Evolutionary conservation across 495 filamentous ascomycete genomes (phyloP).

Genomic region (Chaetomium tenue): DNA sequence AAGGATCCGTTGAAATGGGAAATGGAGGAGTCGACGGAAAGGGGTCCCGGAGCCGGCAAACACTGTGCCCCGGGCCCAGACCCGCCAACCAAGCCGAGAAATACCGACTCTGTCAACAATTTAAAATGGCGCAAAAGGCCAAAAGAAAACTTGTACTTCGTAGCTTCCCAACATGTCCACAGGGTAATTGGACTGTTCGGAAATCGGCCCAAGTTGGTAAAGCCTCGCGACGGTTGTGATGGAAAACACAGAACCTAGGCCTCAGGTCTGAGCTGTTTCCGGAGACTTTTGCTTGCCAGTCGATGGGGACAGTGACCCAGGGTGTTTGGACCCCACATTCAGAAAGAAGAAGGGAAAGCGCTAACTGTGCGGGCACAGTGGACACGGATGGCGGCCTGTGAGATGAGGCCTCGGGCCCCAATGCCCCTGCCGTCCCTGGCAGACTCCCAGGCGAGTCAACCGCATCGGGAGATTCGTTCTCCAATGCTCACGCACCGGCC

Average conservation of each 20-base stretch:
- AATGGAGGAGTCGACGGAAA: not conserved
- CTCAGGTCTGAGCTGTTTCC: not conserved
- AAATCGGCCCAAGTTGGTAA: too few species aligned
- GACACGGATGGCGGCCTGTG: not conserved
- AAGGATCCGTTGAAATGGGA: not conserved
- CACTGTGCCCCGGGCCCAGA: not conserved
- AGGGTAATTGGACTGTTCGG: not conserved
- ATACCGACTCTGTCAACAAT: not conserved
- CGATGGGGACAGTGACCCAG: too few species aligned
- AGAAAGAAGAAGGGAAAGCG: too few species aligned
- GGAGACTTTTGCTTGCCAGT: constrained; percentile 1
- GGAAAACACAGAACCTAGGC: too few species aligned
- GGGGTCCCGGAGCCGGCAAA: not conserved
- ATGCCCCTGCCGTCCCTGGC: not conserved
- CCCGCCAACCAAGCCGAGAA: not conserved
- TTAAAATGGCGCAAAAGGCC: not conserved
- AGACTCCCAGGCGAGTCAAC: not conserved
- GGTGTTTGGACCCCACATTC: too few species aligned
- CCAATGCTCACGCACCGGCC: not conserved
- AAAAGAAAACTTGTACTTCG: not conserved
- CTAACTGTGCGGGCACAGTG: constrained; percentile 26
- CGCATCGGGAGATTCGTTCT: constrained; percentile 9
- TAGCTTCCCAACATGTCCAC: too few species aligned
- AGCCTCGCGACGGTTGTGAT: too few species aligned
- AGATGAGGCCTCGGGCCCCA: not conserved